These are phyloP conservation scores for Ustilago cynodontis DNA, from an alignment of 1,284 basidiomycete genomes.

Conservation along the genomic window DNA sequence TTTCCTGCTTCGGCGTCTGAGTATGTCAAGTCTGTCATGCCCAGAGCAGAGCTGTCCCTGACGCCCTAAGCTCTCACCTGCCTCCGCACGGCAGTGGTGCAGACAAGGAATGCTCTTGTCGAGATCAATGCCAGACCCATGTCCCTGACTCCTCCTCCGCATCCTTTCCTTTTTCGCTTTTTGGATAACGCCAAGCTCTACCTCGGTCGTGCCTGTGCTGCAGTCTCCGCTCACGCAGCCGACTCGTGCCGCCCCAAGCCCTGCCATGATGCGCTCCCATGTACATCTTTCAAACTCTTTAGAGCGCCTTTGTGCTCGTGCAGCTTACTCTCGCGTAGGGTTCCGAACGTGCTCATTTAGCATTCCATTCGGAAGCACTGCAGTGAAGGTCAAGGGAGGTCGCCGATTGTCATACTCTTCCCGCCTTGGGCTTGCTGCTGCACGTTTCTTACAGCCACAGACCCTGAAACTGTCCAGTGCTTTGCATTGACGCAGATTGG, in stretches of 20 bases:
- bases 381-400: not conserved
- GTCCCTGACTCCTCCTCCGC: not conserved
- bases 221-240: constrained; percentile 10
- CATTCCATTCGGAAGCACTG: not conserved
- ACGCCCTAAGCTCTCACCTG: not conserved
- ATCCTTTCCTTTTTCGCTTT: not conserved
- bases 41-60: too few species aligned
- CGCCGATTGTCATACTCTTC: not conserved
- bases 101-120: constrained; percentile 9
- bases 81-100: not conserved
- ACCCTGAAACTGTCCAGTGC: not conserved
- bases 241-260: constrained; percentile 3
- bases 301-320: not conserved
- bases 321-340: not conserved
- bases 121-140: not conserved
- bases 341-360: constrained; percentile 1
- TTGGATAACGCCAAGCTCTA: constrained; percentile 5
- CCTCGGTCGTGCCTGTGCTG: constrained; percentile 9
- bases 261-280: not conserved
- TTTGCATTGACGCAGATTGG: not conserved
- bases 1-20: constrained; percentile 4
- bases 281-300: not conserved
- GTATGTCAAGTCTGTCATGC: not conserved
- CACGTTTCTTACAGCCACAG: not conserved
- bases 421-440: not conserved